Evolutionary conservation across 805 yeast species (phyloP).

Genomic region (Soucietia sequanensis): DNA sequence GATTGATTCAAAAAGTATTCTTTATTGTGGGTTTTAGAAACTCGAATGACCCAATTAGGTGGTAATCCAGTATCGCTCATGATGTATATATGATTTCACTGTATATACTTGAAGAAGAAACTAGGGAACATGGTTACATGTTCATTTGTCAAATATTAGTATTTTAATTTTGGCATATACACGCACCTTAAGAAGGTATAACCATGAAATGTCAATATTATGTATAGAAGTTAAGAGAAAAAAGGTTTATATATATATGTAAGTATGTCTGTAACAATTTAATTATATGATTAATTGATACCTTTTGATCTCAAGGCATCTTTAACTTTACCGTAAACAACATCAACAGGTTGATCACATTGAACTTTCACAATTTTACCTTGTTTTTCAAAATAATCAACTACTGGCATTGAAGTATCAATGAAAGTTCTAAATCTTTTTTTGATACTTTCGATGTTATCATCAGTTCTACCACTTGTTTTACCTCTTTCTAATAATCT

Average conservation of each 20-base stretch:
- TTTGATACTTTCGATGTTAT: slow-evolving; percentile 84
- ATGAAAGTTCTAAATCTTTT: slow-evolving; percentile 85
- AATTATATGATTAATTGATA: slow-evolving; percentile 17
- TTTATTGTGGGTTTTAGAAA: slow-evolving; percentile 75
- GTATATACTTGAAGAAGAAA: no score
- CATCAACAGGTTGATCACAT: slow-evolving; percentile 80
- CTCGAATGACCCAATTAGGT: slow-evolving; percentile 75
- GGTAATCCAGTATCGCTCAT: slow-evolving; percentile 71
- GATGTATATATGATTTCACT: no score
- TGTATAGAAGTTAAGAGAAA: no score
- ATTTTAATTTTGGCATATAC: no score
- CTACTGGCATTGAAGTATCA: slow-evolving; percentile 93
- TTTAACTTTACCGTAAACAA: slow-evolving; percentile 69
- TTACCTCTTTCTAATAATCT: slow-evolving; percentile 89
- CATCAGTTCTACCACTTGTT: slow-evolving; percentile 93
- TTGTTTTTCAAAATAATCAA: slow-evolving; percentile 73
- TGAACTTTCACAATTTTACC: slow-evolving; percentile 72
- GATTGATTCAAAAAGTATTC: slow-evolving; percentile 78
- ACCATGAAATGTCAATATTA: no score
- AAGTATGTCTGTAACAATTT: no score
- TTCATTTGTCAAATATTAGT: no score
- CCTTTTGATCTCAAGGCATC: slow-evolving; percentile 52
- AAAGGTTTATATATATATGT: no score
- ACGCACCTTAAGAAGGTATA: no score
- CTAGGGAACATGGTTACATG: no score